Percentiles rank a stretch among this genome's conserved stretches.
Evolutionary conservation across 495 filamentous ascomycete genomes (phyloP).

Genomic region (Penicillium coprophilum): DNA sequence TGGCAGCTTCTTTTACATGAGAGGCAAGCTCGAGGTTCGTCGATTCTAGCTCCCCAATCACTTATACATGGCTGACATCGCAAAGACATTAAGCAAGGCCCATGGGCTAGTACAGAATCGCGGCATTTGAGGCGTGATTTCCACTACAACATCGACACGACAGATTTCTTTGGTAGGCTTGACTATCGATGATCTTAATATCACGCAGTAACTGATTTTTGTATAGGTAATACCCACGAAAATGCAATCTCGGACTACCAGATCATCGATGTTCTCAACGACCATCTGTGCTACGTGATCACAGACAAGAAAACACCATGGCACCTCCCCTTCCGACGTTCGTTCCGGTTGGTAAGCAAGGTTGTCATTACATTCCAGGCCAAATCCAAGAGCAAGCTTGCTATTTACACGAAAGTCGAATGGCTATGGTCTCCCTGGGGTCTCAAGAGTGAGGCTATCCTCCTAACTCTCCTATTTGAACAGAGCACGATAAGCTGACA

Average conservation of each 20-base stretch:
- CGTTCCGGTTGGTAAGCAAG: constrained; percentile 84
- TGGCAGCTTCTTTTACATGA: constrained; percentile 91
- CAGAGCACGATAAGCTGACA: constrained; percentile 14
- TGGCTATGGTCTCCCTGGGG: constrained; percentile 70
- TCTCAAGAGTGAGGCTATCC: constrained; percentile 54
- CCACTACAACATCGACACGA: constrained; percentile 70
- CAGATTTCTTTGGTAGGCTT: constrained; percentile 60
- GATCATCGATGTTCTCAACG: constrained; percentile 86
- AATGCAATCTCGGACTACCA: constrained; percentile 75
- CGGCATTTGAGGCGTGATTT: constrained; percentile 74
- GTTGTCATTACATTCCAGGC: constrained; percentile 90
- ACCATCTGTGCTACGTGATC: constrained; percentile 93
- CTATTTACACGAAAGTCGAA: constrained; percentile 81
- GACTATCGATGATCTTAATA: not conserved
- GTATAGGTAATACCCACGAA: constrained; percentile 48
- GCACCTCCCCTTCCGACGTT: constrained; percentile 78
- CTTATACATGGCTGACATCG: constrained; percentile 18
- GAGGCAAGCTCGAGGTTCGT: constrained; percentile 66
- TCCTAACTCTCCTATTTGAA: not conserved
- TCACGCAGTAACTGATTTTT: constrained; percentile 12
- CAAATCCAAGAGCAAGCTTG: constrained; percentile 88
- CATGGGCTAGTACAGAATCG: constrained; percentile 71
- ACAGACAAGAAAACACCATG: constrained; percentile 85
- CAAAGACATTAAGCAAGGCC: constrained; percentile 71
- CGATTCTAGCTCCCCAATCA: too few relatives aligned